Base-by-base conservation (phyloP, 768 basidiomycete species). In the Scleroderma citrinum region DNA sequence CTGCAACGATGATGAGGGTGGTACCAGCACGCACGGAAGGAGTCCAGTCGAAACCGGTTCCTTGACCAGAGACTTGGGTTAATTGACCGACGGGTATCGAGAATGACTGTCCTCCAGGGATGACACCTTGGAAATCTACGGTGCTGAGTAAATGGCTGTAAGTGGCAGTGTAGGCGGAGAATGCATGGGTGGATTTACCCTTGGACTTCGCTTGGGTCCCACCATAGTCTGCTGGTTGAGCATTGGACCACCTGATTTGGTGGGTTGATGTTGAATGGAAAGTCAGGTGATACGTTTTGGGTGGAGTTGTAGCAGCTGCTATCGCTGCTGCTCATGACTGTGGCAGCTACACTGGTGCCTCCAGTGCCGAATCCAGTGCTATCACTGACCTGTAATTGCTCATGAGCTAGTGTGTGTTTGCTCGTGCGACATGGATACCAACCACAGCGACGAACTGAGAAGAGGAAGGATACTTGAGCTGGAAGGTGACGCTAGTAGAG, bases 71-170 rank as follows among this genome's bases (percentile, higher is more conserved):
- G 3, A 74, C 64, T 7, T 71, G 59, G 8, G 83, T 76, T 19
- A 84, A 61, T 2, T 59, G 26, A 12, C 72, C 72, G 53, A 74
- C 52, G 1, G 84, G 83, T 39, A 91, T 76, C 6, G 71, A 56
- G 60, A 90, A 87, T 0, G 87, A 87, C 45, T 86, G 70, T 12
- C 88, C 88, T 1, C 88, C 89, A 1, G 89, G 89, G 29, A 91
- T 89, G 37, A 88, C 71, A 3, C 86, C 86, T 21, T 79, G 70
- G 61, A 87, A 86, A 30, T 63, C 74, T n/a, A 80, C 74, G 1
- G 60, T 77, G 14, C 85, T 85, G 51, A 21, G 45, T 29, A 35
- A 29, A 8, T 29, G 26, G 26, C 26, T 29, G 7, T 16, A 14
- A 41, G 1, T 38, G 20, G 37, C 38, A 31, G 23, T 44, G n/a